Percentiles rank a stretch among this genome's conserved stretches.
phyloP scores from a whole-genome alignment of 495 filamentous ascomycete genomes.

The Neurospora cerealis region DNA sequence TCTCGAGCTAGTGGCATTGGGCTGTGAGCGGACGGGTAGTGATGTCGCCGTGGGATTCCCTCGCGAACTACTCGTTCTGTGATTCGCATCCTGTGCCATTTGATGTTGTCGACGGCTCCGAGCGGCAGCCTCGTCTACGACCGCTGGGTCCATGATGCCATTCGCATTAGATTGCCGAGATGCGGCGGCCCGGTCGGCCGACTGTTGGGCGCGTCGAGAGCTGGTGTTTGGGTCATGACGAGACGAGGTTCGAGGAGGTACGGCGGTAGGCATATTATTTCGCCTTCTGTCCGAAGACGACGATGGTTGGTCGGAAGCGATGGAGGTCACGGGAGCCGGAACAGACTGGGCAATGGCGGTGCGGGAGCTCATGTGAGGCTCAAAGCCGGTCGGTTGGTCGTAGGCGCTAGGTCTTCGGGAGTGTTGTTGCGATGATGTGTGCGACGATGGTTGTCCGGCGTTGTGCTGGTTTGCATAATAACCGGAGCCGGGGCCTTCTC shows the following conservation, averaged over 20 bases:
- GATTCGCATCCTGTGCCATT: constrained; percentile 28
- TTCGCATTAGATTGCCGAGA: constrained; percentile 27
- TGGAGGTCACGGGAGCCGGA: constrained; percentile 34
- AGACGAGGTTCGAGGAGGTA: constrained; percentile 56
- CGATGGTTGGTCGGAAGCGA: constrained; percentile 32
- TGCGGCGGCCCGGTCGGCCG: constrained; percentile 31
- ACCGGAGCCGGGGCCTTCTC: constrained; percentile 27
- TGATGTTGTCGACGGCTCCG: constrained; percentile 41
- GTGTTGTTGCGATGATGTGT: constrained; percentile 34
- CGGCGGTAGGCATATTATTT: constrained; percentile 36
- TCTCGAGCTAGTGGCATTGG: constrained; percentile 18
- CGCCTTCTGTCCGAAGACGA: constrained; percentile 30
- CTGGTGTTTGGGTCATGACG: constrained; percentile 31
- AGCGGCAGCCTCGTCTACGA: constrained; percentile 30
- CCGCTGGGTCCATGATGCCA: constrained; percentile 20
- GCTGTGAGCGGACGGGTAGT: constrained; percentile 34
- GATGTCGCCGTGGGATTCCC: constrained; percentile 28
- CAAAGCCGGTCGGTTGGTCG: constrained; percentile 31
- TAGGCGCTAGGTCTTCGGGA: constrained; percentile 45
- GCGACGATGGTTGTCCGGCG: constrained; percentile 21
- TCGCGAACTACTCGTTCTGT: constrained; percentile 40
- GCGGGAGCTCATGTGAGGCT: constrained; percentile 39
- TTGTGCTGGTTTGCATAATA: constrained; percentile 33
- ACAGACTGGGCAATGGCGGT: constrained; percentile 33
- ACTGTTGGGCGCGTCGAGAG: constrained; percentile 33